A percentile compares a stretch with the other conserved stretches of the same genome.
Conservation (phyloP, 768 basidiomycete genomes). For the Mrakia frigida region DNA sequence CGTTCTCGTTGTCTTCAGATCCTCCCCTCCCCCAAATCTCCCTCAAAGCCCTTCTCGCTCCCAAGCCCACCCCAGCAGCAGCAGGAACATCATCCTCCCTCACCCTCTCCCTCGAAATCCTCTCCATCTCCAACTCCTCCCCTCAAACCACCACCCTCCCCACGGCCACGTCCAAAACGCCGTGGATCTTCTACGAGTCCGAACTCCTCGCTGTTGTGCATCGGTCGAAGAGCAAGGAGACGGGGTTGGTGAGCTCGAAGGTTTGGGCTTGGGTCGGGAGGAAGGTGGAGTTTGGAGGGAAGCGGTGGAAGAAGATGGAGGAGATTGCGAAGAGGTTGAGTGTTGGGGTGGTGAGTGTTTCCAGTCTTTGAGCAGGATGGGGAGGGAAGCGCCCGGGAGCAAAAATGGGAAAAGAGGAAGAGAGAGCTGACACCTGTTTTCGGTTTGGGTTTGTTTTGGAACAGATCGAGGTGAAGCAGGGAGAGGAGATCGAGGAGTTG, state of each 20-base stretch:
- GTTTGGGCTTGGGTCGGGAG: conserved; percentile 9
- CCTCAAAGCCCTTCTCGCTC: neutral
- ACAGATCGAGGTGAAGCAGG: neutral
- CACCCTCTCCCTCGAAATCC: conserved; percentile 19
- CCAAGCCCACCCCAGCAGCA: neutral
- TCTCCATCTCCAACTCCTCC: neutral
- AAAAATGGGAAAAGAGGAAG: neutral
- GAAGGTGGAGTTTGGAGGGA: neutral
- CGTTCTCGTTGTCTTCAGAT: neutral
- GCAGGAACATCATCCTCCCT: neutral
- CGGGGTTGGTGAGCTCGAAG: conserved; percentile 13
- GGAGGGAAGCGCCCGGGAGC: neutral
- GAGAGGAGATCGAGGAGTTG: neutral
- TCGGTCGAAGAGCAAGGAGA: conserved; percentile 1
- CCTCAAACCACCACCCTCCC: neutral
- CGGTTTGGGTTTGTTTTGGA: neutral
- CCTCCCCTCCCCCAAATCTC: neutral
- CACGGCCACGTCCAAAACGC: neutral
- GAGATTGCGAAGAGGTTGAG: conserved; percentile 12
- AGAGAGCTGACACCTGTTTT: neutral
- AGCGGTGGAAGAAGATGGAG: neutral
- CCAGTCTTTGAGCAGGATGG: neutral
- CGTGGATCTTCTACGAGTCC: conserved; percentile 13
- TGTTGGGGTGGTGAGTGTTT: neutral
- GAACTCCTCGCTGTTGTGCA: conserved; percentile 22